A percentile compares a stretch with the other conserved stretches of the same genome.
Conservation (phyloP, 805 yeast species). For the Myxozyma geophila region DNA sequence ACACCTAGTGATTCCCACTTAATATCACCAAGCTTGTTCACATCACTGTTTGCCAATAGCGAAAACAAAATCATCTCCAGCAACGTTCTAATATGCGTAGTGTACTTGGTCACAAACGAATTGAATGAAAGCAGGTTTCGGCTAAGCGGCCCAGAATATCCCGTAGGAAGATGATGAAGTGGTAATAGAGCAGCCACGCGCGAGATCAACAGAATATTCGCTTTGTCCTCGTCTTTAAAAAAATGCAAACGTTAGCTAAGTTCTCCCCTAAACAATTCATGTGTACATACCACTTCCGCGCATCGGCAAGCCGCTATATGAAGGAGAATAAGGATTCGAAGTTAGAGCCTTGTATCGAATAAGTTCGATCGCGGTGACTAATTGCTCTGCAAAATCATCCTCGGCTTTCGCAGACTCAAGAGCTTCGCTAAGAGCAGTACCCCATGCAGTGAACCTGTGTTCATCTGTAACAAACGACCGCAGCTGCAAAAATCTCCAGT, state of each 20-base stretch:
- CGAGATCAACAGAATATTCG: conserved; percentile 51
- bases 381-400: conserved; percentile 43
- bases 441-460: conserved; percentile 42
- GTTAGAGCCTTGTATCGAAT: conserved; percentile 38
- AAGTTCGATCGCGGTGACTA: conserved; percentile 40
- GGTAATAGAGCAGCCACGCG: conserved; percentile 56
- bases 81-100: conserved; percentile 57
- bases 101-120: conserved; percentile 62
- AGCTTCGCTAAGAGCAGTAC: conserved; percentile 59
- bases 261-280: background rate
- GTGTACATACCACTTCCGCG: conserved; percentile 35
- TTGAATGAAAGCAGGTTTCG: conserved; percentile 68
- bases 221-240: conserved; percentile 39
- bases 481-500: conserved; percentile 30
- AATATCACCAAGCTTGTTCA: conserved; percentile 54
- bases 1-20: conserved; percentile 62
- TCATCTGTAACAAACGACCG: conserved; percentile 31
- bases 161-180: conserved; percentile 56
- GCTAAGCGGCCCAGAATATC: conserved; percentile 72
- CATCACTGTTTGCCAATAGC: conserved; percentile 60
- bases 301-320: conserved; percentile 46
- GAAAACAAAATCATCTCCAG: conserved; percentile 58
- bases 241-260: background rate
- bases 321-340: conserved; percentile 45
- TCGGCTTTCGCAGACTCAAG: conserved; percentile 45